Conservation (phyloP, 2,329 filamentous ascomycete genomes). For the Sordariomycetes sp. region DNA sequence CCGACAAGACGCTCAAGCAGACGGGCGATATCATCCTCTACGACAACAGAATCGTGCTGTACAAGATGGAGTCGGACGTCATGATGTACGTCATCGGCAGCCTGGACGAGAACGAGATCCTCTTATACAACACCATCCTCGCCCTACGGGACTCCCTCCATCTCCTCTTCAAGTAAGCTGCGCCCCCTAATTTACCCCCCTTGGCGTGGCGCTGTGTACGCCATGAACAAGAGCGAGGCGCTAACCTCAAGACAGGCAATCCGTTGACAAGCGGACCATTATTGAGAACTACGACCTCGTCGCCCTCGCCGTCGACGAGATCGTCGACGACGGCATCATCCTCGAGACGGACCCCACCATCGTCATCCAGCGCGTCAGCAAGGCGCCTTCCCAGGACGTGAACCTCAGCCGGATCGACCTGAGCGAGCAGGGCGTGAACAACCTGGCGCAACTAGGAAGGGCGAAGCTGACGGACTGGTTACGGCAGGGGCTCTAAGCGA, state of each 20-base stretch:
- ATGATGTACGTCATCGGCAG: constrained; percentile 91
- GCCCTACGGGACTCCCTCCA: constrained; percentile 84
- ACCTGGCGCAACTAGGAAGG: constrained; percentile 87
- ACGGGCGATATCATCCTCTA: constrained; percentile 93
- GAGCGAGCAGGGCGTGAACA: constrained; percentile 89
- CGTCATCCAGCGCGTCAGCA: constrained; percentile 83
- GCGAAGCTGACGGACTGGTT: constrained; percentile 82
- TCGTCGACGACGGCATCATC: constrained; percentile 89
- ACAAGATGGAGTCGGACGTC: constrained; percentile 95
- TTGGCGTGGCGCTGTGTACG: not conserved
- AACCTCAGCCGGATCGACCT: constrained; percentile 90
- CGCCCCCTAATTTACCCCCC: not conserved
- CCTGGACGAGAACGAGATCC: constrained; percentile 89
- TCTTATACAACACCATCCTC: constrained; percentile 88
- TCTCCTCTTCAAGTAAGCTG: constrained; percentile 73
- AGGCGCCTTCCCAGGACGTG: constrained; percentile 80
- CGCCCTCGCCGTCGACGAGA: constrained; percentile 87
- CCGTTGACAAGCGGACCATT: constrained; percentile 92
- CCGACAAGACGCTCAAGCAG: constrained; percentile 94
- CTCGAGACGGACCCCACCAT: constrained; percentile 94
- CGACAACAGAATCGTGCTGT: constrained; percentile 90
- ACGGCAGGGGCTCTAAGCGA: constrained; percentile 59
- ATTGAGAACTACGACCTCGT: constrained; percentile 98
- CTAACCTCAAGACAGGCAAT: constrained; percentile 49
- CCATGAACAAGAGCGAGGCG: not conserved